A percentile compares a stretch with the other conserved stretches of the same genome.
Evolutionary conservation across 2,329 filamentous ascomycete genomes (phyloP).

Genomic region (Fusarium compactum): DNA sequence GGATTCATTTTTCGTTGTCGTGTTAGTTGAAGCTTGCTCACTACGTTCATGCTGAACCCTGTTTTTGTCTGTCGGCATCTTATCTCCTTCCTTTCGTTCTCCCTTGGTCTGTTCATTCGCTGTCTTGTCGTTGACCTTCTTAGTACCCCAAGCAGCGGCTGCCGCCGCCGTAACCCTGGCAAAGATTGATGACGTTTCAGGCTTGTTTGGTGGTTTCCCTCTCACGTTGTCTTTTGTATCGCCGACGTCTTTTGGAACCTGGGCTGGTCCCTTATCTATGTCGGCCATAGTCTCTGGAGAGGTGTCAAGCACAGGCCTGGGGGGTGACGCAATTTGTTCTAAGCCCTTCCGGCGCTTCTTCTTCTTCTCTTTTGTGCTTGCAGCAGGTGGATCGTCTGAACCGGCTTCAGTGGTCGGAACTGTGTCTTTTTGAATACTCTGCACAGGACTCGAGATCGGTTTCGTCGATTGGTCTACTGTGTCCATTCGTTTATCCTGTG

Average conservation of each 20-base stretch:
- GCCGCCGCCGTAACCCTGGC: slow-evolving; percentile 29
- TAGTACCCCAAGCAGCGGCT: slow-evolving; percentile 45
- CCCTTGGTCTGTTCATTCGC: slow-evolving; percentile 52
- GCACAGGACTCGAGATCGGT: background rate
- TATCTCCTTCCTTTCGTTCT: slow-evolving; percentile 48
- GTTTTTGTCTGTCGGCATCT: background rate
- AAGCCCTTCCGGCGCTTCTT: slow-evolving; percentile 26
- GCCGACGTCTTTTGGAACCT: background rate
- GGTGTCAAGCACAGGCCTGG: slow-evolving; percentile 13
- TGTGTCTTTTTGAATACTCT: background rate
- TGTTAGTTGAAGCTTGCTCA: background rate
- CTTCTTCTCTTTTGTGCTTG: slow-evolving; percentile 50
- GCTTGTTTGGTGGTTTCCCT: slow-evolving; percentile 6
- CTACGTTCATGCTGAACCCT: background rate
- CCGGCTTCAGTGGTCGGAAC: background rate
- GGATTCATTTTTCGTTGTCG: background rate
- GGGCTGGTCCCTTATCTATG: background rate
- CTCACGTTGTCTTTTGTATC: background rate
- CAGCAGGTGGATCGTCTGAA: slow-evolving; percentile 12
- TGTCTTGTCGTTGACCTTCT: slow-evolving; percentile 44
- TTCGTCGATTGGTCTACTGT: background rate
- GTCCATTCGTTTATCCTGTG: background rate
- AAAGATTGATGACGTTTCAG: slow-evolving; percentile 17
- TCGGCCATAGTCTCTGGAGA: slow-evolving; percentile 13
- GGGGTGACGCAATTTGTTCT: background rate